Base-by-base conservation (phyloP, 768 basidiomycete genomes). In the Solioccasus polychromus region DNA sequence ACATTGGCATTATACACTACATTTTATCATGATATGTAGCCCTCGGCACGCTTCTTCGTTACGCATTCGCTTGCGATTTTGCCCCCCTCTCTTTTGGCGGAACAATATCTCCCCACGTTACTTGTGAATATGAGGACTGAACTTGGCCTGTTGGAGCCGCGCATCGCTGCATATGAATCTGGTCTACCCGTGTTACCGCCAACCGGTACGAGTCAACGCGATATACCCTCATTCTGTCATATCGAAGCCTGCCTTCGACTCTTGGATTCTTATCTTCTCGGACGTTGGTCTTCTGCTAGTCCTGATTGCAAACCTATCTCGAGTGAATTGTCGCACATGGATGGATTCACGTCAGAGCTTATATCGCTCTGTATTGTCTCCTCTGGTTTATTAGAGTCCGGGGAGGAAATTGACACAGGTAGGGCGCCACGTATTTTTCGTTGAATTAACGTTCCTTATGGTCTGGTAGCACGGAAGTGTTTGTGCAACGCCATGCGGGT, bases 251-350 rank as follows among this genome's bases (percentile, higher is more conserved):
- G 81, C 50, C 68, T 89, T 26, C 70, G 70, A 17, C 66, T 88
- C 1, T 55, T 89, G 8, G 87, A 89, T 51, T 68, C 74, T 1
- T 83, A 75, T 58, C 70, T 89, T 2, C 64, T 88, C 8, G 77
- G 74, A 2, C 74, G 77, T 34, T 87, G 83, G 83, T 55, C 54
- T 22, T 55, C 44, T 25, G 14, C 19, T 2, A n/a, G 34, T 29
- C 18, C 35, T 14, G 44, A 61, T 9, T 58, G 47, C 7, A 58
- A 60, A 5, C 51, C 35, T 15, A 19, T 47, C 4, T 23, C 50
- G 3, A 35, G 29, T 29, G 35, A 20, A 42, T 31, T 59, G 15
- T 45, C 57, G 0, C 54, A 41, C 35, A 23, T 31, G 9, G 55
- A 42, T n/a, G 52, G 46, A 51, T 60, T 86, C 26, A 63, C 71